Evolutionary conservation across 2,329 filamentous ascomycete genomes (phyloP).

Genomic region (Exophiala sp.): DNA sequence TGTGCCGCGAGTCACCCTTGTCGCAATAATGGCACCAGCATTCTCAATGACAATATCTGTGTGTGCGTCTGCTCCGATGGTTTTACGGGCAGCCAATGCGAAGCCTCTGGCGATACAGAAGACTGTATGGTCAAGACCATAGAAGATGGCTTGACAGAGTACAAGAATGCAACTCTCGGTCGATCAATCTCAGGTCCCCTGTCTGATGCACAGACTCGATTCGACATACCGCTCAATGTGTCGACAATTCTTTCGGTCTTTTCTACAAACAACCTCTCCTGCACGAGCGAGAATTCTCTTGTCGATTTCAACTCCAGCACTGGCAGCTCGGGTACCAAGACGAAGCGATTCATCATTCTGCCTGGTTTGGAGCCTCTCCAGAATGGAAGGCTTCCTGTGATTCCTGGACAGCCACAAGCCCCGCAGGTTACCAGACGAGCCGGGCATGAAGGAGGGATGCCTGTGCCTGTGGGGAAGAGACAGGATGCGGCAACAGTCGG

Average conservation of each 20-base stretch:
- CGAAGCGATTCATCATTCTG: slow-evolving; percentile 25
- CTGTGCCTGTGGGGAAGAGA: slow-evolving; percentile 16
- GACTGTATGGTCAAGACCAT: slow-evolving; percentile 43
- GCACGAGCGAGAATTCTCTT: slow-evolving; percentile 76
- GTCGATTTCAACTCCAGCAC: slow-evolving; percentile 54
- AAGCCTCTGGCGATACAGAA: slow-evolving; percentile 42
- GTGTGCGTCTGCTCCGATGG: slow-evolving; percentile 85
- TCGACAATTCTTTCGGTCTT: slow-evolving; percentile 68
- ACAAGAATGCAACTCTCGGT: slow-evolving; percentile 70
- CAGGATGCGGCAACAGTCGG: slow-evolving; percentile 30
- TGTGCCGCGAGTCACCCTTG: slow-evolving; percentile 63
- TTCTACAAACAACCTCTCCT: slow-evolving; percentile 68
- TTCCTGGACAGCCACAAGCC: slow-evolving; percentile 6
- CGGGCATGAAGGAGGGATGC: slow-evolving; percentile 5
- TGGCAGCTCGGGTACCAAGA: slow-evolving; percentile 20
- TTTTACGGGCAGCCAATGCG: slow-evolving; percentile 64
- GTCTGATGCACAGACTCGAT: slow-evolving; percentile 58
- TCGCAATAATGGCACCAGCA: slow-evolving; percentile 72
- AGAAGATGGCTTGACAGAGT: slow-evolving; percentile 35
- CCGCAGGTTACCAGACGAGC: slow-evolving; percentile 11
- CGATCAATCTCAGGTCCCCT: slow-evolving; percentile 71
- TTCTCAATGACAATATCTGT: slow-evolving; percentile 63
- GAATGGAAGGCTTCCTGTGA: slow-evolving; percentile 4
- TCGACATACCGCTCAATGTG: slow-evolving; percentile 67
- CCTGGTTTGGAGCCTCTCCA: slow-evolving; percentile 18